phyloP scores from a whole-genome alignment of 768 basidiomycete genomes.

The Gloeophyllum trabeum region DNA sequence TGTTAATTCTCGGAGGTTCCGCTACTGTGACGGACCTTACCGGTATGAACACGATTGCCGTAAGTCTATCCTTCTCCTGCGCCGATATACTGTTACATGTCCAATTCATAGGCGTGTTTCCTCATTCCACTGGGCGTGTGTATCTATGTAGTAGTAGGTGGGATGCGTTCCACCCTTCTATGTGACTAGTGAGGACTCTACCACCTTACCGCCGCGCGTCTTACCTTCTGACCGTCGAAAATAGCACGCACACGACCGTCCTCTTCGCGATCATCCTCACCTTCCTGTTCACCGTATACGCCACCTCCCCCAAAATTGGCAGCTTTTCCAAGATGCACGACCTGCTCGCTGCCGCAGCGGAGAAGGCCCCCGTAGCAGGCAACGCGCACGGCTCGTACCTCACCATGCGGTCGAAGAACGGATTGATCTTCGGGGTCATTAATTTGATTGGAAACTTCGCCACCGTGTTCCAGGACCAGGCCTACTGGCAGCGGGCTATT shows the following conservation, averaged over 20 bases:
- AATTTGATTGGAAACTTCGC: constrained; percentile 82
- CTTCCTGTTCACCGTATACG: constrained; percentile 73
- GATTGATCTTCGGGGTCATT: constrained; percentile 64
- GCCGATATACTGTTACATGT: neutral
- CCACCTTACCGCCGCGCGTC: neutral
- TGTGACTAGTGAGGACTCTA: constrained; percentile 69
- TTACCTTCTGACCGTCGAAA: constrained; percentile 1
- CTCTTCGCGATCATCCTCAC: constrained; percentile 79
- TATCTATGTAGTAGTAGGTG: constrained; percentile 81
- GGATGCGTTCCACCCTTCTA: constrained; percentile 77
- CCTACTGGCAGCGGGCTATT: constrained; percentile 90
- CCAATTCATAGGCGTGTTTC: constrained; percentile 58
- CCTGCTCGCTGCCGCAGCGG: constrained; percentile 52
- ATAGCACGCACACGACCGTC: constrained; percentile 76
- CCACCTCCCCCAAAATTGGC: constrained; percentile 70
- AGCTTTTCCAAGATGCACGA: constrained; percentile 69
- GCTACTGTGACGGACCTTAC: constrained; percentile 85
- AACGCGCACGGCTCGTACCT: constrained; percentile 80
- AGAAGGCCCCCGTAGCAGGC: constrained; percentile 49
- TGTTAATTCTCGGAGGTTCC: constrained; percentile 70
- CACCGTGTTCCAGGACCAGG: constrained; percentile 43
- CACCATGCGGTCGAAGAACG: constrained; percentile 42
- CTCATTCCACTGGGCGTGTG: constrained; percentile 81
- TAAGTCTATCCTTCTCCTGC: constrained; percentile 14
- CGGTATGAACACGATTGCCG: constrained; percentile 82